Conservation (phyloP, 257 asterid genomes). For the Salvia rosmarinus region DNA sequence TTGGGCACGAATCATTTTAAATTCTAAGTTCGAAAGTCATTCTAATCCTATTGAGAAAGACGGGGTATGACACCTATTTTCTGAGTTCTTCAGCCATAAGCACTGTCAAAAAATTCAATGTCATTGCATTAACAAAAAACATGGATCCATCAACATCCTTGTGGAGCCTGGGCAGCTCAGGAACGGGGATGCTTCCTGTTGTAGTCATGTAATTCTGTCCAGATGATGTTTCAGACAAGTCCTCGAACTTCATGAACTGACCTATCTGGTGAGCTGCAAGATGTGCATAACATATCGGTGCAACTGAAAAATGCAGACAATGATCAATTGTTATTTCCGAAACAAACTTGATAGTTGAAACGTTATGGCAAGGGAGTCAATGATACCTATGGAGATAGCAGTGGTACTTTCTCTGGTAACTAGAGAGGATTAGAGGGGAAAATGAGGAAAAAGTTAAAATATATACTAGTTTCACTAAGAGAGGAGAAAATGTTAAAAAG, state of each 20-base stretch:
- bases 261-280: conserved; percentile 87
- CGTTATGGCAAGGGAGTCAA: conserved; percentile 24
- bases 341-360: not conserved
- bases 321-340: not conserved
- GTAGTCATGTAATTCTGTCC: conserved; percentile 43
- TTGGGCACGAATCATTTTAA: too few relatives aligned
- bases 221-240: conserved; percentile 61
- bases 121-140: conserved; percentile 75
- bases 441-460: not conserved
- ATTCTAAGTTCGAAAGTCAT: too few relatives aligned
- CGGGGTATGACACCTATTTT: conserved; percentile 12
- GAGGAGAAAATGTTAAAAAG: conserved; percentile 9
- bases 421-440: conserved; percentile 36
- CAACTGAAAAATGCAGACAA: conserved; percentile 55
- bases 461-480: conserved; percentile 15
- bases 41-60: too few relatives aligned
- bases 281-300: conserved; percentile 89
- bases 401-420: conserved; percentile 86
- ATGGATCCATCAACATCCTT: conserved; percentile 72
- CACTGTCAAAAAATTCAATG: not conserved
- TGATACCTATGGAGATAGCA: conserved; percentile 78
- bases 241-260: conserved; percentile 75
- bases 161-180: conserved; percentile 82
- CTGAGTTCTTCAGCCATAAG: not conserved
- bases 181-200: conserved; percentile 42